Evolutionary conservation across 306 rosid genomes (phyloP).

Genomic region (Carpinus fangiana): DNA sequence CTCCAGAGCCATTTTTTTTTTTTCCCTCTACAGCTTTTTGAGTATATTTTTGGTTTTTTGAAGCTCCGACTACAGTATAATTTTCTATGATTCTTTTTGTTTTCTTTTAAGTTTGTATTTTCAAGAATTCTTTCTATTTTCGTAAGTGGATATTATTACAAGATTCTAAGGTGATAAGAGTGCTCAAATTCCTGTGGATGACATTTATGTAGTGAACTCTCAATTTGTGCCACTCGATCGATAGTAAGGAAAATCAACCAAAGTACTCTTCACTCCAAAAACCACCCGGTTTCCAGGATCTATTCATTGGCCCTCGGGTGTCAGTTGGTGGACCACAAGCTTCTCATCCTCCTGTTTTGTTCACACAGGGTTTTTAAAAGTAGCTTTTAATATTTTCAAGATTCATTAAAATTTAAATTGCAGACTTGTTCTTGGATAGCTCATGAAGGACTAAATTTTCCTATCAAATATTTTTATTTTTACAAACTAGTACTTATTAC

Average conservation of each 20-base stretch:
- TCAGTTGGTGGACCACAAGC: constrained; percentile 12
- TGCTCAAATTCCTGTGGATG: constrained; percentile 58
- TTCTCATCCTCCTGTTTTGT: constrained; percentile 9
- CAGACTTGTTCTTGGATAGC: no score
- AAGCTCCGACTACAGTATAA: not conserved
- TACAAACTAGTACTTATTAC: constrained; percentile 15
- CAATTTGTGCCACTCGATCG: constrained; percentile 17
- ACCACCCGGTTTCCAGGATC: not conserved
- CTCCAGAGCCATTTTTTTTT: constrained; percentile 55
- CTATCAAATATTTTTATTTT: no score
- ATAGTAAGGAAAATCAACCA: not conserved
- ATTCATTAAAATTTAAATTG: no score
- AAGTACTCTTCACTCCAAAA: not conserved
- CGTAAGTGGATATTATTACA: constrained; percentile 42
- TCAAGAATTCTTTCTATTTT: not conserved
- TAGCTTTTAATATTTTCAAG: not conserved
- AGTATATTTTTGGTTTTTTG: not conserved
- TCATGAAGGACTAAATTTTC: no score
- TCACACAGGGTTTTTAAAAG: no score
- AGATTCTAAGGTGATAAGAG: constrained; percentile 54
- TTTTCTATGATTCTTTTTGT: not conserved
- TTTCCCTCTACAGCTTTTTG: not conserved
- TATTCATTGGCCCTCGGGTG: not conserved
- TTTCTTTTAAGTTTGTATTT: not conserved
- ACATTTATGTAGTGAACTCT: constrained; percentile 26